A percentile compares a stretch with the other conserved stretches of the same genome.
phyloP scores from a whole-genome alignment of 148 eudicot species.

The Silene uniflora region DNA sequence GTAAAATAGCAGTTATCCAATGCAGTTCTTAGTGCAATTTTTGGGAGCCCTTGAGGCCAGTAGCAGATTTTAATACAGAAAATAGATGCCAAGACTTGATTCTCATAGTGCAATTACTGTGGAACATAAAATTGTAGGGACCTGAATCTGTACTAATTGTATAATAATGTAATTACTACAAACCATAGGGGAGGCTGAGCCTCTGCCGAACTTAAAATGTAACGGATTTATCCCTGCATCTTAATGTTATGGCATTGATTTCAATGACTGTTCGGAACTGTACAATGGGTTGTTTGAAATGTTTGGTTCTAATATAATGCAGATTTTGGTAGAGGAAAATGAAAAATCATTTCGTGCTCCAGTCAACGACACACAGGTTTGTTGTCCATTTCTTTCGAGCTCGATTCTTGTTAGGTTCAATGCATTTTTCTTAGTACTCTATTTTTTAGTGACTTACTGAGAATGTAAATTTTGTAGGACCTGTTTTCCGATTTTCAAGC shows the following conservation, averaged over 20 bases:
- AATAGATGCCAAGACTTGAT: neutral
- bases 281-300: neutral
- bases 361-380: slow-evolving; percentile 72
- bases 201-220: neutral
- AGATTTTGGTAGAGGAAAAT: slow-evolving; percentile 29
- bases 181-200: neutral
- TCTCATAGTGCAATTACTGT: neutral
- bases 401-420: neutral
- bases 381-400: neutral
- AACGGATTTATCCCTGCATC: neutral
- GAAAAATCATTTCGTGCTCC: slow-evolving; percentile 60
- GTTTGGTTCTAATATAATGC: slow-evolving; percentile 5
- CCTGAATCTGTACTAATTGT: no score
- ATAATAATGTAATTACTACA: neutral
- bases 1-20: no score
- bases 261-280: neutral
- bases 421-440: neutral
- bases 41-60: no score
- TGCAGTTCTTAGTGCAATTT: no score
- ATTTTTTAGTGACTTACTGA: slow-evolving; percentile 13
- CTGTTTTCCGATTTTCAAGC: slow-evolving; percentile 58
- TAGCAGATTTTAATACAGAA: no score
- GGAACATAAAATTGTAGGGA: neutral
- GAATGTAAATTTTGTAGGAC: slow-evolving; percentile 46
- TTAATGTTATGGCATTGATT: neutral